phyloP scores from a whole-genome alignment of 1,139 yeast genomes.

The Lodderomyces jiufengensis region DNA sequence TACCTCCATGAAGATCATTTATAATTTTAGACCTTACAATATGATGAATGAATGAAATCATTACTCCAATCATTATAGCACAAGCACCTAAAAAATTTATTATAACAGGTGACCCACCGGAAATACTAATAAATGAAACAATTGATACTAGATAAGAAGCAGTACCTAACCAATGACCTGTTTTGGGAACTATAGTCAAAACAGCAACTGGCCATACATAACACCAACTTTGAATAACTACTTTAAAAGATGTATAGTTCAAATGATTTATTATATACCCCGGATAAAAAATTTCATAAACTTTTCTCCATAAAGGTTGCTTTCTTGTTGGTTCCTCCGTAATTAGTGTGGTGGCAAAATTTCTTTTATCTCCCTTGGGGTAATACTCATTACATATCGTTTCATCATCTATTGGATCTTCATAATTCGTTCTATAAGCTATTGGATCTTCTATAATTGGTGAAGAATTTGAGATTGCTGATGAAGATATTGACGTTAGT shows the following conservation, averaged over 20 bases:
- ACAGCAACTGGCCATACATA: conserved; percentile 28
- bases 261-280: conserved; percentile 27
- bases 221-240: conserved; percentile 25
- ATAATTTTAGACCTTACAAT: conserved; percentile 26
- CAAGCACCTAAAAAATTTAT: conserved; percentile 18
- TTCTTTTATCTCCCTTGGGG: conserved; percentile 12
- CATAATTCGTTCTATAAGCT: not conserved
- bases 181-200: conserved; percentile 23
- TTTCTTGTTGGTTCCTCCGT: conserved; percentile 10
- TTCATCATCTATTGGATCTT: not conserved
- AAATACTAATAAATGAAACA: conserved; percentile 24
- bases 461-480: conserved; percentile 3
- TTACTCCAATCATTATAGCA: conserved; percentile 16
- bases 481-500: conserved; percentile 5
- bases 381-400: conserved; percentile 8
- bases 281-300: conserved; percentile 17
- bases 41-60: conserved; percentile 24
- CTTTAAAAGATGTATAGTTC: conserved; percentile 23
- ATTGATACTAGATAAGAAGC: conserved; percentile 29
- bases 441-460: conserved; percentile 1
- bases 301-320: conserved; percentile 15
- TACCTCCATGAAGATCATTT: conserved; percentile 23
- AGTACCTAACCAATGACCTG: conserved; percentile 28
- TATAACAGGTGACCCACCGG: conserved; percentile 29
- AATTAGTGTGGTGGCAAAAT: conserved; percentile 5